These are phyloP conservation scores for Arabis alpina DNA, from an alignment of 345 rosid genomes.

Conservation along the genomic window DNA sequence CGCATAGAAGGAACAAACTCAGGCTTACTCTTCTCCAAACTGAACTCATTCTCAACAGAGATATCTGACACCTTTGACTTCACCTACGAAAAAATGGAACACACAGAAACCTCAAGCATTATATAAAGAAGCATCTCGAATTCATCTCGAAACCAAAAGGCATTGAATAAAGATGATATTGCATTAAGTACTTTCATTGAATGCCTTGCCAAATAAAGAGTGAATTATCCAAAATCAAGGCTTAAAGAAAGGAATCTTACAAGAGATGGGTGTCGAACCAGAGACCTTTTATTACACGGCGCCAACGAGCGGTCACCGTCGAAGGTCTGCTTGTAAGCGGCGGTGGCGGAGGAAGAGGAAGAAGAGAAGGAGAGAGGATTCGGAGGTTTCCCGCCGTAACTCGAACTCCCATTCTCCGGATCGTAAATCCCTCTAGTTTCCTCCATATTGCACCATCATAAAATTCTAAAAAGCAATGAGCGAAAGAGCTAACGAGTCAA, in stretches of 20 bases:
- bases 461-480: conserved; percentile 9
- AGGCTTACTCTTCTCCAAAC: conserved; percentile 42
- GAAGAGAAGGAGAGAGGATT: conserved; percentile 58
- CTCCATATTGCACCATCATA: conserved; percentile 64
- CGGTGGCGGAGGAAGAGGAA: conserved; percentile 32
- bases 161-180: neutral
- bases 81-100: conserved; percentile 56
- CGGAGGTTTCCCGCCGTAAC: conserved; percentile 70
- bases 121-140: neutral
- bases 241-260: conserved; percentile 47
- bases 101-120: conserved; percentile 29
- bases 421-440: conserved; percentile 49
- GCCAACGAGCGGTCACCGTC: conserved; percentile 42
- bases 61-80: conserved; percentile 55
- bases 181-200: neutral
- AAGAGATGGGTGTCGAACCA: conserved; percentile 75
- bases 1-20: conserved; percentile 67
- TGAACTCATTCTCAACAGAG: conserved; percentile 48
- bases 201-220: neutral
- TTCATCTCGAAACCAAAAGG: conserved; percentile 17
- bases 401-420: conserved; percentile 57
- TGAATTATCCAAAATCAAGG: neutral
- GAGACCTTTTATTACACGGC: conserved; percentile 56
- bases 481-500: conserved; percentile 30
- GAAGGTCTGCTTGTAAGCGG: conserved; percentile 40